Evolutionary conservation across 371 early-diverging fungal genomes (phyloP).

Genomic region (Parasitella parasitica): DNA sequence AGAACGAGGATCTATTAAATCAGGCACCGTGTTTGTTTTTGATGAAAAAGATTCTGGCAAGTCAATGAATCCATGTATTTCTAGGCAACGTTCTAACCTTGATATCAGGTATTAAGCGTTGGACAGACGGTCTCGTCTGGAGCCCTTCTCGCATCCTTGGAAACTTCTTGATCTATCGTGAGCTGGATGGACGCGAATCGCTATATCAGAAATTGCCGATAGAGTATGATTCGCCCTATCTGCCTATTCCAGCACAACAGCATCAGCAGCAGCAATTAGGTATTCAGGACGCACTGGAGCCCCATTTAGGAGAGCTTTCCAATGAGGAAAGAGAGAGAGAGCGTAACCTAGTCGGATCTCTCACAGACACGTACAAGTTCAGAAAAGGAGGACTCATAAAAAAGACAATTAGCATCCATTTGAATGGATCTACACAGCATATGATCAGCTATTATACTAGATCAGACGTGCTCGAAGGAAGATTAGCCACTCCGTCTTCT

Average conservation of each 20-base stretch:
- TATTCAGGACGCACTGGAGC: background rate
- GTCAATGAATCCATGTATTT: background rate
- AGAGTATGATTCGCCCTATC: background rate
- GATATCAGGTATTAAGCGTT: constrained; percentile 74
- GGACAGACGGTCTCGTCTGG: constrained; percentile 90
- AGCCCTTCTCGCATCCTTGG: constrained; percentile 82
- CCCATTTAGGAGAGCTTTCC: background rate
- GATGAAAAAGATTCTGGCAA: constrained; percentile 69
- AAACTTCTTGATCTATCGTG: constrained; percentile 77
- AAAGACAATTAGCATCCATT: constrained; percentile 79
- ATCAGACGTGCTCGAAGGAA: constrained; percentile 63
- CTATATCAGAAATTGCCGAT: background rate
- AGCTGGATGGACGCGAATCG: constrained; percentile 58
- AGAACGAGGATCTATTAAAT: constrained; percentile 59
- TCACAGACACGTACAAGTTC: constrained; percentile 65
- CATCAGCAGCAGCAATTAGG: background rate
- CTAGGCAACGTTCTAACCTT: no score
- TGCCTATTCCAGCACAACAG: background rate
- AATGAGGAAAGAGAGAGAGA: constrained; percentile 51
- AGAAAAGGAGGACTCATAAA: constrained; percentile 82
- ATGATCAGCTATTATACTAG: constrained; percentile 84
- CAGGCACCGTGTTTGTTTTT: constrained; percentile 72
- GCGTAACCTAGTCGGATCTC: constrained; percentile 59
- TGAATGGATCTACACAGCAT: constrained; percentile 75
- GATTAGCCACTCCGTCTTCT: constrained; percentile 52